A percentile compares a stretch with the other conserved stretches of the same genome.
These are phyloP conservation scores for Talinum fruticosum DNA, from an alignment of 148 eudicot species.

Conservation along the genomic window DNA sequence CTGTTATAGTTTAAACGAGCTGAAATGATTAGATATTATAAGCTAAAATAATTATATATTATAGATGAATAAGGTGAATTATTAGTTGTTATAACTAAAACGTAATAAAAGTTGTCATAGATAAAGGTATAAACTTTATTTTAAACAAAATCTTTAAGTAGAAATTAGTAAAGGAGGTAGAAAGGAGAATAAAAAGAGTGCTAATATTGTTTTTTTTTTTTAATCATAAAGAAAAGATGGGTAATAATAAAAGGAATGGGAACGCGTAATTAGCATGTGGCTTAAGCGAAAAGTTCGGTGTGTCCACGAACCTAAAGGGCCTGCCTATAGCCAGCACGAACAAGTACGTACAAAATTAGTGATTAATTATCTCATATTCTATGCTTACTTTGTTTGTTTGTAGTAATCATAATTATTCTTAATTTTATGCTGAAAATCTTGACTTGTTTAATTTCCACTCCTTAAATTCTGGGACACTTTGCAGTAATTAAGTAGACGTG, in stretches of 20 bases:
- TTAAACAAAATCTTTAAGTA: too few species aligned
- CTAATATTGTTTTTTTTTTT: too few species aligned
- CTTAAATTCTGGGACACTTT: slow-evolving; percentile 1
- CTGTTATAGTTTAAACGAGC: too few species aligned
- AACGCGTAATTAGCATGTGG: slow-evolving; percentile 24
- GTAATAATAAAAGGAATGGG: not conserved
- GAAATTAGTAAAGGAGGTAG: too few species aligned
- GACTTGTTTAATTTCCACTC: not conserved
- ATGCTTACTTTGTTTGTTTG: not conserved
- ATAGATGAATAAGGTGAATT: too few species aligned
- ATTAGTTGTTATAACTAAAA: too few species aligned
- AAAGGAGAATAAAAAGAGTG: too few species aligned
- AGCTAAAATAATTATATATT: too few species aligned
- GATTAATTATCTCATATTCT: not conserved
- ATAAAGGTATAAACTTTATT: too few species aligned
- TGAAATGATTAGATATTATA: too few species aligned
- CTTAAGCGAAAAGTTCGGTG: slow-evolving; percentile 22
- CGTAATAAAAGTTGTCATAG: too few species aligned
- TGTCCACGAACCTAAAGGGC: slow-evolving; percentile 23
- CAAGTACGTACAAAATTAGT: not conserved
- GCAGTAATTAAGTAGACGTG: not conserved
- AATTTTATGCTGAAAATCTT: not conserved
- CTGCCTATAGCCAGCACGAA: not conserved
- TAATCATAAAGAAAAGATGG: not conserved
- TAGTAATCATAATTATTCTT: not conserved